A percentile compares a stretch with the other conserved stretches of the same genome.
These are phyloP conservation scores for Ophiocordyceps camponoti-rufipedis DNA, from an alignment of 2,329 filamentous ascomycete species.

Conservation along the genomic window DNA sequence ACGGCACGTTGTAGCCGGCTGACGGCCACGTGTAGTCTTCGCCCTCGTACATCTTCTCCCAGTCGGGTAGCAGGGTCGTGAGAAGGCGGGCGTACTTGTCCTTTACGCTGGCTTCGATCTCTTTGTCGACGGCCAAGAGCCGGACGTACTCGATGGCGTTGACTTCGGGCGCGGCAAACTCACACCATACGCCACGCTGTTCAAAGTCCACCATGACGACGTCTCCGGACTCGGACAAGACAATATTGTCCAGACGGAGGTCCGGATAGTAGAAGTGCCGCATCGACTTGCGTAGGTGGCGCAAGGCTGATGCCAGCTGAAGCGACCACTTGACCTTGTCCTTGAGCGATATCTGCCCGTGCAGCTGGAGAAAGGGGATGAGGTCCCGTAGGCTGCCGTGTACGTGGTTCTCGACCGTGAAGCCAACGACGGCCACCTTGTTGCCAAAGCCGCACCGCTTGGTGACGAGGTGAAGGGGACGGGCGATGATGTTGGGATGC, in stretches of 20 bases:
- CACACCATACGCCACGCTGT: constrained; percentile 43
- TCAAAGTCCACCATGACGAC: constrained; percentile 43
- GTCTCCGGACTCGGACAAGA: constrained; percentile 27
- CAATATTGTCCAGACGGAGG: constrained; percentile 39
- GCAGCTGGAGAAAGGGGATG: constrained; percentile 30
- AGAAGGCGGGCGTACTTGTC: constrained; percentile 23
- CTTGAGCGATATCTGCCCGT: constrained; percentile 19
- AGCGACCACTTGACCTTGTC: constrained; percentile 34
- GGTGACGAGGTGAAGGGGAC: constrained; percentile 33
- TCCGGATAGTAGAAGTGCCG: constrained; percentile 34
- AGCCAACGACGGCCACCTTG: constrained; percentile 36
- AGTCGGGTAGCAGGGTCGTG: constrained; percentile 24
- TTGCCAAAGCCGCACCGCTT: constrained; percentile 37
- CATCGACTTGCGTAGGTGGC: constrained; percentile 27
- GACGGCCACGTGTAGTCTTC: constrained; percentile 29
- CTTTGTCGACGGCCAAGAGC: constrained; percentile 31
- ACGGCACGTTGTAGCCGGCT: constrained; percentile 35
- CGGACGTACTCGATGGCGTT: constrained; percentile 39
- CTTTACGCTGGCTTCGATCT: constrained; percentile 19
- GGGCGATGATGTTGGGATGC: constrained; percentile 33
- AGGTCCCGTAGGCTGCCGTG: constrained; percentile 37
- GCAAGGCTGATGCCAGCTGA: constrained; percentile 31
- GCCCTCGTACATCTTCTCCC: constrained; percentile 19
- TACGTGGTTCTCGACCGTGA: constrained; percentile 33
- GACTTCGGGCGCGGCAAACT: constrained; percentile 41